Evolutionary conservation across 768 basidiomycete genomes (phyloP).

Genomic region (Lactifluus hygrophoroides): DNA sequence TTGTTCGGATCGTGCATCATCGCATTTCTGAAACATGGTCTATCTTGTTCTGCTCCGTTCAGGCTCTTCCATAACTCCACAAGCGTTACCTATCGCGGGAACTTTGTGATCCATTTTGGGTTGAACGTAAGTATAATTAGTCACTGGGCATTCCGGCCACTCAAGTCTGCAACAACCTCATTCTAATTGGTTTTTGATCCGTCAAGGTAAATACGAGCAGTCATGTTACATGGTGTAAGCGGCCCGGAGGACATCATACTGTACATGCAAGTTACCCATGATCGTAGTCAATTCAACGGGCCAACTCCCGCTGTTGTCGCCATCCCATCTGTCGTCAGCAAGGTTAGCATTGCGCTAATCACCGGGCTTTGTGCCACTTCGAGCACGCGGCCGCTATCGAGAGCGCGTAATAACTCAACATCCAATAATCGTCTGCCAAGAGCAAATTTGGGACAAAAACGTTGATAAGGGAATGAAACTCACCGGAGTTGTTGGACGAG

Average conservation of each 20-base stretch:
- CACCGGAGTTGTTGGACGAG: conserved; percentile 82
- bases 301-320: not conserved
- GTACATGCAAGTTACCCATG: not conserved
- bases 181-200: too few relatives aligned
- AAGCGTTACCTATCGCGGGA: too few relatives aligned
- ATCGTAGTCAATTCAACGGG: not conserved
- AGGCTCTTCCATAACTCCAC: too few relatives aligned
- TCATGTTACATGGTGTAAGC: too few relatives aligned
- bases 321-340: conserved; percentile 33
- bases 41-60: too few relatives aligned
- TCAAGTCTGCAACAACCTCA: not conserved
- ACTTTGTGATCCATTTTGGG: too few relatives aligned
- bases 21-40: not conserved
- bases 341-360: conserved; percentile 35
- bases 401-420: conserved; percentile 50
- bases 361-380: conserved; percentile 44
- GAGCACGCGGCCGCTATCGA: conserved; percentile 52
- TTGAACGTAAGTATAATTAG: not conserved
- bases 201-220: too few relatives aligned
- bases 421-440: conserved; percentile 54
- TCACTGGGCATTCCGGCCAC: not conserved
- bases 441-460: not conserved
- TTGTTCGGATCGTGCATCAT: not conserved
- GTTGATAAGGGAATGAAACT: conserved; percentile 20
- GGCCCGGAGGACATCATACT: too few relatives aligned